Base-by-base conservation (phyloP, 805 yeast species). In the Candida silvatica region DNA sequence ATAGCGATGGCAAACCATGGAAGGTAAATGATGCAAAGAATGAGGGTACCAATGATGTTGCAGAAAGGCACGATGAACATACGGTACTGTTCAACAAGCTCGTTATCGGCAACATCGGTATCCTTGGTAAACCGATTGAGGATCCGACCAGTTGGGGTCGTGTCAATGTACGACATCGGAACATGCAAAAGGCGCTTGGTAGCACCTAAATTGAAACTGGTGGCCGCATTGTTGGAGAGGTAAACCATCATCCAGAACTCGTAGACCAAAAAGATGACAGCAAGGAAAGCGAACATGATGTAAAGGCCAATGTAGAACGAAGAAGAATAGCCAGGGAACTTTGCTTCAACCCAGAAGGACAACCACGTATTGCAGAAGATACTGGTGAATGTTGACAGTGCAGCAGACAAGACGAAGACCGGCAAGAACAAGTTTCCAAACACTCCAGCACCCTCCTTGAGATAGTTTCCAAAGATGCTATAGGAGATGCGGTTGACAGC, bases 121-220 rank as follows among this genome's bases (percentile, higher is more conserved):
- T 86, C 95, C 46, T 84, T 84, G 2, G 95, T 84, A 55, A 85
- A 86, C 45, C 95, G 65, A 58, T 84, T 86, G 54, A 87, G 62
- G 39, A 86, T 77, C 44, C 95, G 67, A 2, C 96, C 95, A 65
- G 83, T 69, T 14, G 96, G 96, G 0, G 94, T 81, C 8, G 85
- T 75, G 49, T 86, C 95, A 58, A 84, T 68, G 52, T 74, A 87
- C 1, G 77, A 59, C 90, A 84, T 83, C 32, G 94, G 94, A 2
- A 92, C 77, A 40, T 77, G 77, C 39, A 86, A 60, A 12, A 86
- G 64, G 25, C 64, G 69, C 31, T 66, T 56, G 32, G 76, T 65
- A 12, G 49, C 47, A 8, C 14, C 22, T 28, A 78, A 60, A 49
- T 84, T 85, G 49, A 86, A 61, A n/a, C 47, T 51, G 36, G 58